Percentiles rank a stretch among this genome's conserved stretches.
phyloP scores from a whole-genome alignment of 139 green algal species.

The Mesotaenium endlicherianum region DNA sequence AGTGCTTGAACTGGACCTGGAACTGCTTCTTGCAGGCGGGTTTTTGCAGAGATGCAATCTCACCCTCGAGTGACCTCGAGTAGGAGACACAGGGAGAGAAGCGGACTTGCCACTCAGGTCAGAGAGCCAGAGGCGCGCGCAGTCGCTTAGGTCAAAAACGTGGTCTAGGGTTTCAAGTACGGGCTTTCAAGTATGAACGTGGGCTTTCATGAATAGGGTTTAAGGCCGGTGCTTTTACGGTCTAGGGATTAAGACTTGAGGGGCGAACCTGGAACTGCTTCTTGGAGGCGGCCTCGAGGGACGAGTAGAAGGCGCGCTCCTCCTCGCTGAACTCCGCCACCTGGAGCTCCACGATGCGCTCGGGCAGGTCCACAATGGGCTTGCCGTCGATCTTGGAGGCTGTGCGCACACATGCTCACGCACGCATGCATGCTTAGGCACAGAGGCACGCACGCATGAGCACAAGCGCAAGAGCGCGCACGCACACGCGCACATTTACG shows the following conservation, averaged over 20 bases:
- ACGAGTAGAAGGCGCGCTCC: constrained; percentile 36
- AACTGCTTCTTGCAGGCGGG: no score
- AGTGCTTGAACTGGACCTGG: no score
- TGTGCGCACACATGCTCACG: background rate
- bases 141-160: no score
- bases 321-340: constrained; percentile 27
- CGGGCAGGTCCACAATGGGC: constrained; percentile 41
- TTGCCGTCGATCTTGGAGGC: constrained; percentile 43
- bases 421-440: background rate
- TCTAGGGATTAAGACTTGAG: background rate
- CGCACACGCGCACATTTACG: background rate
- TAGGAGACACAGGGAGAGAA: no score
- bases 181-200: no score
- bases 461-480: background rate
- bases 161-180: no score
- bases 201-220: background rate
- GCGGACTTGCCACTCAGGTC: no score
- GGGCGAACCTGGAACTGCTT: constrained; percentile 37
- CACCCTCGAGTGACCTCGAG: no score
- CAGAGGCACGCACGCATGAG: background rate
- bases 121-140: no score
- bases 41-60: no score
- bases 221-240: background rate
- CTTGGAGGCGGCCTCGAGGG: constrained; percentile 19
- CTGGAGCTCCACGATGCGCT: constrained; percentile 32